Percentiles rank a stretch among this genome's conserved stretches.
phyloP scores from a whole-genome alignment of 2,329 filamentous ascomycete species.

The Sporothrix mexicana region DNA sequence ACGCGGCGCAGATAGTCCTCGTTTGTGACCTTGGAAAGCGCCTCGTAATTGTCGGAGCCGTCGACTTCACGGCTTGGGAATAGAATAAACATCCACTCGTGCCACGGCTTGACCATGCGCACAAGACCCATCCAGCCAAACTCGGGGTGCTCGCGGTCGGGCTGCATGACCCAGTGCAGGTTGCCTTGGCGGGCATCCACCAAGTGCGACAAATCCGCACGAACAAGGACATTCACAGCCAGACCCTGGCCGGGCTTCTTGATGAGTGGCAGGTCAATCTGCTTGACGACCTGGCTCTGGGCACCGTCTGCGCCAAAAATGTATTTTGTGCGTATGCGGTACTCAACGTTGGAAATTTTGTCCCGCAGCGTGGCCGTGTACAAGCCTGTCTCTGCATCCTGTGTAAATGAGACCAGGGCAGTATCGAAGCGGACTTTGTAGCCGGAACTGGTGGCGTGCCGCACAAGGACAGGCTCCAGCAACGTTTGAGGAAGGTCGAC shows the following conservation, averaged over 20 bases:
- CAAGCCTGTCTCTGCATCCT: slow-evolving; percentile 42
- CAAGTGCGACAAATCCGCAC: slow-evolving; percentile 56
- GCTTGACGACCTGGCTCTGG: slow-evolving; percentile 47
- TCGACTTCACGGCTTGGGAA: slow-evolving; percentile 57
- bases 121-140: slow-evolving; percentile 58
- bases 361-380: slow-evolving; percentile 42
- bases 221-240: slow-evolving; percentile 51
- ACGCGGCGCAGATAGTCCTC: slow-evolving; percentile 44
- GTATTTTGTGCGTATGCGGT: slow-evolving; percentile 58
- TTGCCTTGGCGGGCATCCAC: slow-evolving; percentile 60
- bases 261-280: slow-evolving; percentile 47
- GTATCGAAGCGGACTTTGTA: slow-evolving; percentile 54
- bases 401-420: slow-evolving; percentile 44
- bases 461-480: slow-evolving; percentile 55
- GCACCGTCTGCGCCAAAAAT: slow-evolving; percentile 65
- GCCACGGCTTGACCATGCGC: slow-evolving; percentile 68
- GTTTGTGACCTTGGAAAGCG: background rate
- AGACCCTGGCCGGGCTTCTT: slow-evolving; percentile 46
- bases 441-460: slow-evolving; percentile 48
- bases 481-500: slow-evolving; percentile 56
- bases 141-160: slow-evolving; percentile 56
- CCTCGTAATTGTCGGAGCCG: background rate
- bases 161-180: slow-evolving; percentile 65
- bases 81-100: slow-evolving; percentile 66
- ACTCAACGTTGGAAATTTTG: slow-evolving; percentile 37